Evolutionary conservation across 495 filamentous ascomycete species (phyloP).

Genomic region (Neurospora pannonica): DNA sequence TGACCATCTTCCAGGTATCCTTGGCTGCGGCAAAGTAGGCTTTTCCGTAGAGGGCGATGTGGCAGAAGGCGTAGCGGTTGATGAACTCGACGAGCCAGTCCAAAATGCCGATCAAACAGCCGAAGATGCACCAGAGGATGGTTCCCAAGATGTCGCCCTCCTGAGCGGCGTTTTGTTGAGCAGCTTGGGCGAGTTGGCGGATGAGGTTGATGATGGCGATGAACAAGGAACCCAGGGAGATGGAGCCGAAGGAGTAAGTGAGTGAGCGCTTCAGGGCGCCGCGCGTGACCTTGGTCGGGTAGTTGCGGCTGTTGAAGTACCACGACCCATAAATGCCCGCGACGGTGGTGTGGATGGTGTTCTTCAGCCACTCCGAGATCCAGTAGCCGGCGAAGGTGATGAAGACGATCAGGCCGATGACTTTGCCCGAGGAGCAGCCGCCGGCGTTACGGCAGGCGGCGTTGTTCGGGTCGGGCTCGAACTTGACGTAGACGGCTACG

Average conservation of each 20-base stretch:
- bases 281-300: slow-evolving; percentile 66
- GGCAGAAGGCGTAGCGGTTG: slow-evolving; percentile 79
- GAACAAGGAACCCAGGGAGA: slow-evolving; percentile 73
- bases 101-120: slow-evolving; percentile 66
- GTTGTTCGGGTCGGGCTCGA: slow-evolving; percentile 53
- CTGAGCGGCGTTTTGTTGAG: slow-evolving; percentile 50
- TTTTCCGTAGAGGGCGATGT: slow-evolving; percentile 88
- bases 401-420: slow-evolving; percentile 77
- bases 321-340: slow-evolving; percentile 85
- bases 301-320: slow-evolving; percentile 72
- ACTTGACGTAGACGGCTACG: slow-evolving; percentile 68
- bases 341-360: slow-evolving; percentile 80
- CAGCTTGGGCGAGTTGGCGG: slow-evolving; percentile 65
- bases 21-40: slow-evolving; percentile 76
- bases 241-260: slow-evolving; percentile 87
- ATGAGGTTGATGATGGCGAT: slow-evolving; percentile 83
- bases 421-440: slow-evolving; percentile 63
- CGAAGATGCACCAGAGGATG: slow-evolving; percentile 60
- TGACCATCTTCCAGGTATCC: slow-evolving; percentile 85
- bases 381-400: slow-evolving; percentile 86
- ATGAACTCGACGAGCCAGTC: slow-evolving; percentile 78
- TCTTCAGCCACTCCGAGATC: slow-evolving; percentile 88
- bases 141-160: slow-evolving; percentile 60
- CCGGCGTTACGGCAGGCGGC: slow-evolving; percentile 57
- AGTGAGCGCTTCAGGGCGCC: slow-evolving; percentile 67